Evolutionary conservation across 2,329 filamentous ascomycete genomes (phyloP).

Genomic region (Hymenoscyphus fraxineus): DNA sequence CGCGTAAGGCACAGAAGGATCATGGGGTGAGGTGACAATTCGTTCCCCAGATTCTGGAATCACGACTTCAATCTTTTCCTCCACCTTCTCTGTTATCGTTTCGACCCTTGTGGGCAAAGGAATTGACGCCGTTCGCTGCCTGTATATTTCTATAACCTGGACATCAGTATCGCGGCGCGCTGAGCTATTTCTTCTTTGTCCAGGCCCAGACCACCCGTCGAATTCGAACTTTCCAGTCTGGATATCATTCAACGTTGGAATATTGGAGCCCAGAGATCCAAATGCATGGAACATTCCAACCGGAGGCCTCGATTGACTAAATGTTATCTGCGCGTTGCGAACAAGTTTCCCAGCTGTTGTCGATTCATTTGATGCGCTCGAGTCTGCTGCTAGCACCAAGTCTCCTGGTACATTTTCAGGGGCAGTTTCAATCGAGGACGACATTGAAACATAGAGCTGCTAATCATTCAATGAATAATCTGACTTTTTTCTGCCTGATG

Average conservation of each 20-base stretch:
- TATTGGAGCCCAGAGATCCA: conserved; percentile 21
- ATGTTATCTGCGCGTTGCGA: conserved; percentile 16
- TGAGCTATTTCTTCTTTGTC: conserved; percentile 23
- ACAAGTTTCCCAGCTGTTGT: conserved; percentile 9
- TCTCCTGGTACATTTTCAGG: not conserved
- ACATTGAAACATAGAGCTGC: not conserved
- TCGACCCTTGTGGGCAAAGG: conserved; percentile 3
- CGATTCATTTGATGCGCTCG: conserved; percentile 10
- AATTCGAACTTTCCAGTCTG: conserved; percentile 21
- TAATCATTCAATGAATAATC: not conserved
- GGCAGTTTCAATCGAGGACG: not conserved
- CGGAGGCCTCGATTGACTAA: conserved; percentile 21
- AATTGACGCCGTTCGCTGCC: conserved; percentile 17
- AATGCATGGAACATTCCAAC: conserved; percentile 27
- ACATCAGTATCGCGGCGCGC: conserved; percentile 20
- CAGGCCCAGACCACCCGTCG: conserved; percentile 23
- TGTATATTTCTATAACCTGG: conserved; percentile 13
- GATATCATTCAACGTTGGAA: conserved; percentile 24
- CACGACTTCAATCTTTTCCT: conserved; percentile 6
- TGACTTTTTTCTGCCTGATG: not conserved
- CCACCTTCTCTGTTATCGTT: conserved; percentile 14
- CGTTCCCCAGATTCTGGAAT: conserved; percentile 12
- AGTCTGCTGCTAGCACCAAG: conserved; percentile 7
- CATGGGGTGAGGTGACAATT: conserved; percentile 15
- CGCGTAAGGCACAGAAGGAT: conserved; percentile 21